phyloP scores from a whole-genome alignment of 2,329 filamentous ascomycete species.

The Colletotrichum cereale region DNA sequence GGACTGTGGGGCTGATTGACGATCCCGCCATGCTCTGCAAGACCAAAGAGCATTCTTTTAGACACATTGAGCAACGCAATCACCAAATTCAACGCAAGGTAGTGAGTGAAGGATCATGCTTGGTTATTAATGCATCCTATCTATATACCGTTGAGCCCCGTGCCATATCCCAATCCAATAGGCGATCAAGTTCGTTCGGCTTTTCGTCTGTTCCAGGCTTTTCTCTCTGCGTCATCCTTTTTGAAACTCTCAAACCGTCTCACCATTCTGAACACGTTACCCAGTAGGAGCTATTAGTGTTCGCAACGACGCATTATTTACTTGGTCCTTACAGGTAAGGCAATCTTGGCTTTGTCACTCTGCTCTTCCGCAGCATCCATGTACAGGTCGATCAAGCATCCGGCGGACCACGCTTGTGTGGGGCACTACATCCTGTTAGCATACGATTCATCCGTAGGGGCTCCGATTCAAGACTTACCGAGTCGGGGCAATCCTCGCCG shows the following conservation, averaged over 20 bases:
- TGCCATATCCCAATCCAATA: slow-evolving; percentile 10
- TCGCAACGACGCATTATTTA: slow-evolving; percentile 14
- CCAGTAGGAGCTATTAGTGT: slow-evolving; percentile 18
- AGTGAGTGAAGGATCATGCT: slow-evolving; percentile 31
- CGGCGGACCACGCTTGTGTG: slow-evolving; percentile 96
- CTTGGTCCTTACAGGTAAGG: slow-evolving; percentile 45
- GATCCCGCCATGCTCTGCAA: background rate
- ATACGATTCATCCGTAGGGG: background rate
- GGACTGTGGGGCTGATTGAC: background rate
- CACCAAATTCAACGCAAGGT: background rate
- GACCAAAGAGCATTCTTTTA: background rate
- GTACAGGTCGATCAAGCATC: slow-evolving; percentile 94
- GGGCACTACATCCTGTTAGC: slow-evolving; percentile 72
- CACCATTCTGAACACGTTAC: slow-evolving; percentile 15
- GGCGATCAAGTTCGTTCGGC: slow-evolving; percentile 9
- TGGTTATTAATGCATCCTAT: slow-evolving; percentile 34
- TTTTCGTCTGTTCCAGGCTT: slow-evolving; percentile 7
- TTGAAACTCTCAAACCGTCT: slow-evolving; percentile 23
- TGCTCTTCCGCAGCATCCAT: slow-evolving; percentile 82
- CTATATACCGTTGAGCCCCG: slow-evolving; percentile 18
- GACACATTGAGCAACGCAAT: too few relatives aligned
- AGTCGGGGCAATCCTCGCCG: slow-evolving; percentile 87
- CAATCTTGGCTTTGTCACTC: slow-evolving; percentile 43
- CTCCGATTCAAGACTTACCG: slow-evolving; percentile 68
- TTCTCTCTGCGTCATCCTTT: slow-evolving; percentile 7